Percentiles rank a stretch among this genome's conserved stretches.
phyloP scores from a whole-genome alignment of 169 alveolate species.

The Cyclospora cayetanensis region DNA sequence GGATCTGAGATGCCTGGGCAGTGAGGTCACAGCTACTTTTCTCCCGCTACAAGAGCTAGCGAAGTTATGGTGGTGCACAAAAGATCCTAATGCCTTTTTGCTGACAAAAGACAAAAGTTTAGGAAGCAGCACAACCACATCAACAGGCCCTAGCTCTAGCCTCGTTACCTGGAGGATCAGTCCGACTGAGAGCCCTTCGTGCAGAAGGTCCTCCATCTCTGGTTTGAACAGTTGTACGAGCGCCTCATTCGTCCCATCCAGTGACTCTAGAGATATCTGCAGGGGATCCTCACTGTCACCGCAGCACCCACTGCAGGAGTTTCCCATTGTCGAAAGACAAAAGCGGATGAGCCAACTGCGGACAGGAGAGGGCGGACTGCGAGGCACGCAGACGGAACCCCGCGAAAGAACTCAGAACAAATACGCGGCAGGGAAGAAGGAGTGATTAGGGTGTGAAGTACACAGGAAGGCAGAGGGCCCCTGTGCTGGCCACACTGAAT shows the following conservation, averaged over 20 bases:
- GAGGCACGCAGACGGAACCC: no score
- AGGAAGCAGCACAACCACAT: neutral
- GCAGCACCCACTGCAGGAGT: constrained; percentile 25
- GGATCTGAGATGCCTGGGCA: neutral
- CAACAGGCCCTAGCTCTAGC: no score
- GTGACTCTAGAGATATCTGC: neutral
- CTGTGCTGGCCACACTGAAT: no score
- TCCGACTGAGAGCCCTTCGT: constrained; percentile 43
- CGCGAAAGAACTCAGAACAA: no score
- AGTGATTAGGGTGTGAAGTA: no score
- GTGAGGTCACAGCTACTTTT: neutral
- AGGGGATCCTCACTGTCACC: neutral
- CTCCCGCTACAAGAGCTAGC: neutral
- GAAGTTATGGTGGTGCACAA: neutral
- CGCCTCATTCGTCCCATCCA: neutral
- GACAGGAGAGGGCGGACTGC: no score
- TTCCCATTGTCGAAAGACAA: constrained; percentile 14
- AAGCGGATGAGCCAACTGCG: no score
- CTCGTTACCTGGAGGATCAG: constrained; percentile 67
- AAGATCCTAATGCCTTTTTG: neutral
- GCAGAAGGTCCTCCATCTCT: constrained; percentile 13
- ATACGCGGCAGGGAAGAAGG: no score
- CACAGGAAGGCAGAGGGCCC: no score
- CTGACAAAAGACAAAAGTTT: neutral
- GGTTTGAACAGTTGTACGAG: constrained; percentile 32